phyloP scores from a whole-genome alignment of 169 alveolate genomes.

The Plasmodium fragile region DNA sequence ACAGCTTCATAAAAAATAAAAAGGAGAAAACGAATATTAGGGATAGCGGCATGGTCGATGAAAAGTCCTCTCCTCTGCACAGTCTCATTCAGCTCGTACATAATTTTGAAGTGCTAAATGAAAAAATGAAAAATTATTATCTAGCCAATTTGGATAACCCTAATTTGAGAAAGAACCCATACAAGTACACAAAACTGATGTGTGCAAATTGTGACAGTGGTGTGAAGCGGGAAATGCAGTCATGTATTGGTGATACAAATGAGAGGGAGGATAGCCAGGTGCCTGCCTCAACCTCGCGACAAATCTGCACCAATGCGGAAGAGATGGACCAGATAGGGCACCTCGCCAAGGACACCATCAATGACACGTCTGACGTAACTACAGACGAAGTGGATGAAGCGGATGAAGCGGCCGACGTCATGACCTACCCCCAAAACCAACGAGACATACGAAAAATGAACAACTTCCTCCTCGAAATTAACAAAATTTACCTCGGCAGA shows the following conservation, averaged over 20 bases:
- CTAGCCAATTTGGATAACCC: slow-evolving; percentile 10
- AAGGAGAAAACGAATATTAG: neutral
- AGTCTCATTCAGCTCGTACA: slow-evolving; percentile 14
- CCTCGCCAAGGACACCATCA: neutral
- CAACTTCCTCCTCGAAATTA: slow-evolving; percentile 42
- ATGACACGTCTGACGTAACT: neutral
- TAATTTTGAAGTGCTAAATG: slow-evolving; percentile 21
- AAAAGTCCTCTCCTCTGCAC: slow-evolving; percentile 19
- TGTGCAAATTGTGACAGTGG: neutral
- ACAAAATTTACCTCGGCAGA: slow-evolving; percentile 55
- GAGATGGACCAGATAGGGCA: neutral
- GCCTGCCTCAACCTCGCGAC: neutral
- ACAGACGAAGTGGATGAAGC: neutral
- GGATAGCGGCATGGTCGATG: neutral
- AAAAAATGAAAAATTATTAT: slow-evolving; percentile 39
- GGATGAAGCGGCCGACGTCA: neutral
- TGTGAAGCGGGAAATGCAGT: neutral
- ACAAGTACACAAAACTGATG: slow-evolving; percentile 15
- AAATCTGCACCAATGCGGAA: neutral
- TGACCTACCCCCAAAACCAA: neutral
- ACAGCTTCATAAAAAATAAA: neutral
- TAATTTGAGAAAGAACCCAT: slow-evolving; percentile 12
- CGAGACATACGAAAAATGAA: slow-evolving; percentile 1
- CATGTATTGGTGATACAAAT: neutral
- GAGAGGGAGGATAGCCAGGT: neutral